phyloP scores from a whole-genome alignment of 2,329 filamentous ascomycete species.

The Fusarium tupiense region DNA sequence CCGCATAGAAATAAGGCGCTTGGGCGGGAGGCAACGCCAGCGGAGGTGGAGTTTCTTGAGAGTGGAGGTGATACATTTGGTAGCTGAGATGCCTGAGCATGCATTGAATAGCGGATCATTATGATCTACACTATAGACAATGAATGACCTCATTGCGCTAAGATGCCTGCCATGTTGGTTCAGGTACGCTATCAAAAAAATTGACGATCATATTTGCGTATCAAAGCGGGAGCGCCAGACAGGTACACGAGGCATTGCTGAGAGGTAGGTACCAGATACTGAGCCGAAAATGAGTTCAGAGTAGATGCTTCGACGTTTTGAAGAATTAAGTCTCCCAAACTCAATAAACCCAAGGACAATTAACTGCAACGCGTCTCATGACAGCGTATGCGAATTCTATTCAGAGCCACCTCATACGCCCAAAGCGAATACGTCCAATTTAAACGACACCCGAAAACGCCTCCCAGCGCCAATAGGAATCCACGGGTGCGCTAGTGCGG shows the following conservation, averaged over 20 bases:
- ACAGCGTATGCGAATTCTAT: neutral
- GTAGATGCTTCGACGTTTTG: neutral
- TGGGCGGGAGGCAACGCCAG: conserved; percentile 58
- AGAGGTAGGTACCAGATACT: neutral
- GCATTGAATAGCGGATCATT: neutral
- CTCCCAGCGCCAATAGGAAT: neutral
- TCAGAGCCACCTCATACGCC: neutral
- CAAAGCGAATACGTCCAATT: conserved; percentile 5
- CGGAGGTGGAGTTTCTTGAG: conserved; percentile 61
- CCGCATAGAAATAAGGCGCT: conserved; percentile 65
- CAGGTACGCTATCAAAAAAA: neutral
- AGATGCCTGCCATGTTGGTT: neutral
- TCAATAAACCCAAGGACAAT: neutral
- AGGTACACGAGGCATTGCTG: neutral
- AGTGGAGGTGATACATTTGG: conserved; percentile 55
- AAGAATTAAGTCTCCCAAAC: neutral
- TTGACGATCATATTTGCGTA: neutral
- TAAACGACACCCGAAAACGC: neutral
- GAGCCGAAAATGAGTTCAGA: neutral
- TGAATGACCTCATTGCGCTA: neutral
- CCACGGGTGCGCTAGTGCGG: neutral
- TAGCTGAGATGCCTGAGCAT: neutral
- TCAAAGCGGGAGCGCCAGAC: neutral
- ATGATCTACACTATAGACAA: neutral
- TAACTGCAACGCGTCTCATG: neutral